Base-by-base conservation (phyloP, 768 basidiomycete genomes). In the Asterophora lycoperdoides region DNA sequence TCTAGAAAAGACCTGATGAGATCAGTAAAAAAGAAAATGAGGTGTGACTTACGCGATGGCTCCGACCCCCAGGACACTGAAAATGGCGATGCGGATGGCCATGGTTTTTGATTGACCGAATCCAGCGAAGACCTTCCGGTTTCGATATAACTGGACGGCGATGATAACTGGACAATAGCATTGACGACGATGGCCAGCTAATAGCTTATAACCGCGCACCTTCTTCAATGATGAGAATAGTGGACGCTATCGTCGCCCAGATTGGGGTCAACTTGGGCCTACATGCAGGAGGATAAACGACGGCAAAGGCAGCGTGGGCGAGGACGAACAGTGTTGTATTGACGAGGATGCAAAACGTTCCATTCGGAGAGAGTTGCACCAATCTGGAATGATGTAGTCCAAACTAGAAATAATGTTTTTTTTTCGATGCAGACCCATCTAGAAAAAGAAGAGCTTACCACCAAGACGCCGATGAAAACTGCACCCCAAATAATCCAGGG, bases 401-500 rank as follows among this genome's bases (percentile, higher is more conserved):
- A 41, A 58, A 66, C 65, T 68, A 7, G 1, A 15, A 10, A 32
- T 29, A 28, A 8, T 6, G 11, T 23, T n/a, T 40, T 39, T 19
- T 26, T 13, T 11, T 23, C 20, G 19, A 9, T 37, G 9, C 41
- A 9, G 23, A 4, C 19, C 32, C 32, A 30, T 36, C n/a, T 15
- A 9, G 1, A 23, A 4, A n/a, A 19, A 0, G 8, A 8, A 20
- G 34, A 28, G 36, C 64, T 50, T 36, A 66, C 67, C n/a, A 64
- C 34, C 13, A 67, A 39, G 4, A 64, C 53, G 6, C 60, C 60
- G 11, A 61, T 41, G 14, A 62, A 56, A 13, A 64, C 48, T 5
- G 43, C 56, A 10, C 55, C 42, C 68, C 68, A 69, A 8, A 61
- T 43, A 6, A 63, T 40, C 65, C 68, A 69, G 2, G 65, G 65